Evolutionary conservation across 2,329 filamentous ascomycete genomes (phyloP).

Genomic region (Pseudogymnoascus sp.): DNA sequence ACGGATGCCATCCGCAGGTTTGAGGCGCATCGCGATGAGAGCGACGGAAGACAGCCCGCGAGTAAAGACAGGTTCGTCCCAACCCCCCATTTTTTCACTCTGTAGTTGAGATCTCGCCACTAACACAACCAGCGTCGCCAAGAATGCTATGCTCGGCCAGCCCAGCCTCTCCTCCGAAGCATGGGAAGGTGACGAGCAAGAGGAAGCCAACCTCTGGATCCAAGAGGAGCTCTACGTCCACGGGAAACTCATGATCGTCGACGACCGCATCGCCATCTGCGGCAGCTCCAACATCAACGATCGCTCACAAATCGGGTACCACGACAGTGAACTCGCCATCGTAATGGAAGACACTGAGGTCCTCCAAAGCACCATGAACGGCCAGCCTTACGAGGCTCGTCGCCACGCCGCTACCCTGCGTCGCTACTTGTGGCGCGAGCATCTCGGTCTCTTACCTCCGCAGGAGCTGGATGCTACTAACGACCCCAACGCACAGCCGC

Average conservation of each 20-base stretch:
- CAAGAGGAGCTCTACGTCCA: slow-evolving; percentile 97
- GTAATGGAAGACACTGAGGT: slow-evolving; percentile 76
- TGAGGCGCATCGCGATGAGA: slow-evolving; percentile 37
- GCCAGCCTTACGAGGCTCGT: slow-evolving; percentile 67
- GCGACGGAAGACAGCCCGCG: slow-evolving; percentile 21
- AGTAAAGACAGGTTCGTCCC: slow-evolving; percentile 18
- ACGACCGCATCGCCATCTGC: slow-evolving; percentile 78
- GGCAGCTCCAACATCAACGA: slow-evolving; percentile 90
- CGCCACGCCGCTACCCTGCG: slow-evolving; percentile 74
- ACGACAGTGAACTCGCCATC: slow-evolving; percentile 85
- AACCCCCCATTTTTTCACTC: neutral
- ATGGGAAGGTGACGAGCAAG: slow-evolving; percentile 67
- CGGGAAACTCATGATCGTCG: slow-evolving; percentile 80
- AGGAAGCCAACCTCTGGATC: slow-evolving; percentile 80
- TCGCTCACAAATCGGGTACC: slow-evolving; percentile 74
- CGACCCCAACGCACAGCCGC: slow-evolving; percentile 68
- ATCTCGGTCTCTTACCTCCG: slow-evolving; percentile 70
- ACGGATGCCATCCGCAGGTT: slow-evolving; percentile 44
- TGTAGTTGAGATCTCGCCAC: slow-evolving; percentile 28
- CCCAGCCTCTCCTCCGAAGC: slow-evolving; percentile 56
- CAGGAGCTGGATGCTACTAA: slow-evolving; percentile 60
- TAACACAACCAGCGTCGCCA: slow-evolving; percentile 46
- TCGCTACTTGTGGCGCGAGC: slow-evolving; percentile 81
- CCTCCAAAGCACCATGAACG: slow-evolving; percentile 68
- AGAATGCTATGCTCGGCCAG: slow-evolving; percentile 72